phyloP scores from a whole-genome alignment of 768 basidiomycete species.

The Piloderma croceum region DNA sequence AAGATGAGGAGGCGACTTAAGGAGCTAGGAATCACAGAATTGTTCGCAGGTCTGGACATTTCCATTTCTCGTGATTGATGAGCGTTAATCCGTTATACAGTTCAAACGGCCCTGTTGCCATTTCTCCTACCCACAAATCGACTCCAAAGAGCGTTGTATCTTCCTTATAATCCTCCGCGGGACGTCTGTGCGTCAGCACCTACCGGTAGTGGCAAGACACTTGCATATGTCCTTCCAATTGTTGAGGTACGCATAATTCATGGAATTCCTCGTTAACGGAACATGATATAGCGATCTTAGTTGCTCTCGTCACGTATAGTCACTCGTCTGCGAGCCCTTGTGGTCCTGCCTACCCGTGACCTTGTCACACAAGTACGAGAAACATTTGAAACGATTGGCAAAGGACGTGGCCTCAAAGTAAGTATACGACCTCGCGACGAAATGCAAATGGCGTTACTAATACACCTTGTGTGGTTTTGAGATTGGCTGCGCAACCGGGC shows the following conservation, averaged over 20 bases:
- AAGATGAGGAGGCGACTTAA: conserved; percentile 57
- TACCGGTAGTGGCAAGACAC: conserved; percentile 95
- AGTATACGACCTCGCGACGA: too few relatives aligned
- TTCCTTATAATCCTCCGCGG: conserved; percentile 56
- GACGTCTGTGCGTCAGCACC: conserved; percentile 96
- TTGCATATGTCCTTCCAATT: conserved; percentile 93
- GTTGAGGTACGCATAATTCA: conserved; percentile 53
- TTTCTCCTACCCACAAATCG: conserved; percentile 55
- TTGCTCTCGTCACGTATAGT: conserved; percentile 67
- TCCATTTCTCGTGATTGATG: background rate
- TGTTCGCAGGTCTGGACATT: conserved; percentile 73
- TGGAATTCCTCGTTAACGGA: conserved; percentile 2
- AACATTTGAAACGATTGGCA: conserved; percentile 79
- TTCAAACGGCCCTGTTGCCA: conserved; percentile 85
- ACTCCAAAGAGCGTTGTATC: conserved; percentile 47
- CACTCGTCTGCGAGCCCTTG: conserved; percentile 79
- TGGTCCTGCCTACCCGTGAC: conserved; percentile 92
- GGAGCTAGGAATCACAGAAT: conserved; percentile 75
- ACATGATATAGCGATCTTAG: conserved; percentile 40
- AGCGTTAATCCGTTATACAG: conserved; percentile 35
- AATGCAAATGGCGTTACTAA: too few relatives aligned
- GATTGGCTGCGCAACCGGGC: conserved; percentile 84
- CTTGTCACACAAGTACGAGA: conserved; percentile 89
- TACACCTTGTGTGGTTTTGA: too few relatives aligned
- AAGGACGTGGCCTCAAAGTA: conserved; percentile 85